Percentiles rank a stretch among this genome's conserved stretches.
phyloP scores from a whole-genome alignment of 441 rosid genomes.

The Populus hybrid region DNA sequence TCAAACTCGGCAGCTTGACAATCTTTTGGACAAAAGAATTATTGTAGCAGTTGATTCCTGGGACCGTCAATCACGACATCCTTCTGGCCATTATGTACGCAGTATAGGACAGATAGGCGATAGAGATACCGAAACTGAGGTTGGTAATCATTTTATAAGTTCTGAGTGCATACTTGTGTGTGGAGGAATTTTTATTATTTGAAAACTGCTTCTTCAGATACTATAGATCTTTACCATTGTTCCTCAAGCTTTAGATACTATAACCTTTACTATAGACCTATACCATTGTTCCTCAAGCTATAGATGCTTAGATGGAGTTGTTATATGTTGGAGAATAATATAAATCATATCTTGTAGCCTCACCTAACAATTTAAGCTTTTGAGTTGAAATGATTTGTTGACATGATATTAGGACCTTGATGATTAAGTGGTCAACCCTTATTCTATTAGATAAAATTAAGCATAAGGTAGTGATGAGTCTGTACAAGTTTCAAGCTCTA shows the following conservation, averaged over 20 bases:
- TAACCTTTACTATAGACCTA: background rate
- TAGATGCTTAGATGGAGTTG: background rate
- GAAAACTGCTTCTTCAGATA: background rate
- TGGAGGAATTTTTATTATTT: background rate
- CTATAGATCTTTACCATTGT: background rate
- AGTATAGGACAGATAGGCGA: slow-evolving; percentile 94
- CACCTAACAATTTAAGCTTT: too few species aligned
- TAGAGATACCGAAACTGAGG: slow-evolving; percentile 99
- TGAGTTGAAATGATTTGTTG: too few species aligned
- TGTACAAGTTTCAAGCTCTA: too few species aligned
- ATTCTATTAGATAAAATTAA: too few species aligned
- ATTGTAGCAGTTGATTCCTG: slow-evolving; percentile 98
- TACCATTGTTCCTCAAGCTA: background rate
- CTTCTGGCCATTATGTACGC: slow-evolving; percentile 97
- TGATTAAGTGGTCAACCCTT: too few species aligned
- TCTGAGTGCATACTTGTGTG: background rate
- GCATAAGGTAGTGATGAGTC: too few species aligned
- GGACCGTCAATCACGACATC: slow-evolving; percentile 95
- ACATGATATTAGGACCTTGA: too few species aligned
- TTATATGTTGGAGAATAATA: background rate
- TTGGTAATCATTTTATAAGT: slow-evolving; percentile 29
- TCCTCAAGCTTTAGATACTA: too few species aligned
- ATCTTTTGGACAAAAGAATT: slow-evolving; percentile 95
- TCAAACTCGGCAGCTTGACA: slow-evolving; percentile 90
- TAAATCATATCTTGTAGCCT: too few species aligned